Evolutionary conservation across 495 filamentous ascomycete species (phyloP).

Genomic region (Staphylotrichum longicolle): DNA sequence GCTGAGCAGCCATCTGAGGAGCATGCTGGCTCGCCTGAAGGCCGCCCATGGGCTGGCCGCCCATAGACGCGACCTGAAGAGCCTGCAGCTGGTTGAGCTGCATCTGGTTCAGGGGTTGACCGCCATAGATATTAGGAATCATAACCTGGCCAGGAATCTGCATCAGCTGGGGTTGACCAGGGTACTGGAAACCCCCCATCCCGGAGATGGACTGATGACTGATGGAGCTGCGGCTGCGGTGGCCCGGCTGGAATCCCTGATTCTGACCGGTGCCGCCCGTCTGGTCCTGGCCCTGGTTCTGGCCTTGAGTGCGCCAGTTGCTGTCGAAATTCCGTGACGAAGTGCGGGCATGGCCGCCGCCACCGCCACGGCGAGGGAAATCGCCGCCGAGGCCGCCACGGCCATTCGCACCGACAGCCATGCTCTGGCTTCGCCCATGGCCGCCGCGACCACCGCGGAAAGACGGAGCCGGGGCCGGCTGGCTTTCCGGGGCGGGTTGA

Average conservation of each 20-base stretch:
- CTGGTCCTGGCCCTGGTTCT: conserved; percentile 56
- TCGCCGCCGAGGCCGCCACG: conserved; percentile 53
- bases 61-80: conserved; percentile 82
- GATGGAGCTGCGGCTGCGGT: conserved; percentile 80
- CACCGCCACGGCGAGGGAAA: conserved; percentile 67
- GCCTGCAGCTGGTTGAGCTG: conserved; percentile 90
- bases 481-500: conserved; percentile 46
- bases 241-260: conserved; percentile 87
- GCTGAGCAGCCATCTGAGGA: conserved; percentile 61
- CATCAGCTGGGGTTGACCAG: conserved; percentile 84
- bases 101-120: conserved; percentile 83
- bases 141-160: conserved; percentile 79
- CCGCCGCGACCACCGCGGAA: conserved; percentile 49
- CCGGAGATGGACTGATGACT: conserved; percentile 77
- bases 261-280: conserved; percentile 59
- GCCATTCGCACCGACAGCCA: conserved; percentile 56
- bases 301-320: conserved; percentile 92
- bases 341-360: conserved; percentile 69
- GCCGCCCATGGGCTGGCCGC: conserved; percentile 65
- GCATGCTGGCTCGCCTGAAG: conserved; percentile 77
- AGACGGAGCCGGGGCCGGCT: conserved; percentile 49
- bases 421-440: conserved; percentile 62
- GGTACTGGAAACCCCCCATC: conserved; percentile 87
- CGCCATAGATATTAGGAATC: conserved; percentile 73
- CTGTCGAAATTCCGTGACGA: conserved; percentile 92